Percentiles rank a stretch among this genome's conserved stretches.
phyloP scores from a whole-genome alignment of 768 basidiomycete species.

The Dioszegia crocea region DNA sequence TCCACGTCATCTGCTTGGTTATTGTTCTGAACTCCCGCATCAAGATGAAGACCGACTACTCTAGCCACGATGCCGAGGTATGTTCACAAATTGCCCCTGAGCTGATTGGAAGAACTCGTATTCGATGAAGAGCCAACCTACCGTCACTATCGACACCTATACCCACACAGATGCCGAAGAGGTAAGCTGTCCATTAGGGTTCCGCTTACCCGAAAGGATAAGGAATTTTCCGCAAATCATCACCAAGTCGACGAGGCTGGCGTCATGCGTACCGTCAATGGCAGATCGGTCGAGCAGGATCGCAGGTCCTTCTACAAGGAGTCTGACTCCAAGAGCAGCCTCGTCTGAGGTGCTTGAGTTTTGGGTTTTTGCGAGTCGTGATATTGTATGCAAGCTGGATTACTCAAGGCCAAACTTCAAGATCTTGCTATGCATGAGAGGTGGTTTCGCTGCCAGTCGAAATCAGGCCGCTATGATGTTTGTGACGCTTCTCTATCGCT shows the following conservation, averaged over 20 bases:
- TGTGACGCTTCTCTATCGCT: slow-evolving; percentile 14
- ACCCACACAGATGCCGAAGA: neutral
- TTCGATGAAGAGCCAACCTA: neutral
- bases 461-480: neutral
- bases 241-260: neutral
- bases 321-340: neutral
- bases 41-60: neutral
- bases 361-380: neutral
- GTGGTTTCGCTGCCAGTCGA: no score
- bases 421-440: slow-evolving; percentile 2
- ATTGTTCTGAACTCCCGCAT: neutral
- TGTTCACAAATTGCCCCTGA: neutral
- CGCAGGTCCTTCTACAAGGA: neutral
- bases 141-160: neutral
- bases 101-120: neutral
- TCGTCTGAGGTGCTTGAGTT: neutral
- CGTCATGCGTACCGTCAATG: neutral
- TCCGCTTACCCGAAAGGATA: neutral
- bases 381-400: neutral
- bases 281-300: neutral
- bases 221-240: neutral
- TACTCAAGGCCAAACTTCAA: neutral
- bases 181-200: neutral
- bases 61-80: neutral
- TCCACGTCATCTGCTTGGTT: neutral